Evolutionary conservation across 768 basidiomycete species (phyloP), one percentile per base, ranked within the genome.

Genomic region (Naganishia vishniacii): DNA sequence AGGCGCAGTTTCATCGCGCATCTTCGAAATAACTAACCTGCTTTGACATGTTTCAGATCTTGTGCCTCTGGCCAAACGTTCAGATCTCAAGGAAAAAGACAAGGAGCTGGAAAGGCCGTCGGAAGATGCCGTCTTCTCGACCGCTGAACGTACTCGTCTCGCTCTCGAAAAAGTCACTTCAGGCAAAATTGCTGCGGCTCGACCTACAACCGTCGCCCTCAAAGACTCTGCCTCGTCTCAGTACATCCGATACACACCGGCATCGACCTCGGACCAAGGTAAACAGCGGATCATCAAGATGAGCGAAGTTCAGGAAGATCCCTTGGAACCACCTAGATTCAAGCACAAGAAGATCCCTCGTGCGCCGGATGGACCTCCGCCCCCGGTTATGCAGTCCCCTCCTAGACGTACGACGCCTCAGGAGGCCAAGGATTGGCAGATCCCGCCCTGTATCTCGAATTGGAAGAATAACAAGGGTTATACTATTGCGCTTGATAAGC

Each of bases 401-500:
- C 95, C 95, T 6, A 83, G 95, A 61, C 93, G 95, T 73, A 93
- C 92, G 3, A 94, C 94, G 0, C 88, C 89, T 8, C 89, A 91
- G 61, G 95, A 99, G 75, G 94, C 97, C 80, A 99, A 98, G 80
- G 95, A 98, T 73, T 98, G 95, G 95, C 95, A 97, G 92, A 97
- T 99, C 63, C 95, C 95, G 18, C 95, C 95, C 18, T 98, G 94
- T 77, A 97, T 99, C 65, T 94, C 91, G 28, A 99, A 99, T 79
- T 99, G 95, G 95, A 99, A 99, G 81, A 99, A 99, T 81, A 97
- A 98, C 85, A 99, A 98, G 80, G 95, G 95, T 83, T 99, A 93
- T 77, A 98, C 95, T 1, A 97, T 98, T 72, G 94, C 95, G 40
- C 82, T 98, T 34, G 95, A 98, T 75, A 98, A 99, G 80, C 89